Evolutionary conservation across 2,329 filamentous ascomycete genomes (phyloP).

Genomic region (Talaromyces piceae): DNA sequence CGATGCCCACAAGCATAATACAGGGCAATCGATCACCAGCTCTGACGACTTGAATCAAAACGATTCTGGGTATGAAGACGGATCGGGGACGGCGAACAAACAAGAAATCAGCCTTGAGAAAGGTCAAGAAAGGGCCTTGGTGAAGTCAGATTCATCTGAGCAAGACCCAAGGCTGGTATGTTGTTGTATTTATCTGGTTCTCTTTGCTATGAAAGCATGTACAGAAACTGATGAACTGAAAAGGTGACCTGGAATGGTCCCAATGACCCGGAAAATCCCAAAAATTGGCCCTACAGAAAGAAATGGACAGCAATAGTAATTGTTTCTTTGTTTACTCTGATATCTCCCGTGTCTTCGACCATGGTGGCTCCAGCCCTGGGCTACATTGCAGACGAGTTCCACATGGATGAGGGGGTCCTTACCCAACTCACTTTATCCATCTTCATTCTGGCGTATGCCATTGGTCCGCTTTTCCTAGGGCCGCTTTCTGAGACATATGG

Average conservation of each 20-base stretch:
- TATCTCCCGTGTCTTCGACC: constrained; percentile 33
- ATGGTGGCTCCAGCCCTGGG: constrained; percentile 44
- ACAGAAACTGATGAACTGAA: neutral
- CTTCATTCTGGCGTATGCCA: neutral
- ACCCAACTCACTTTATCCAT: neutral
- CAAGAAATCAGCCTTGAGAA: neutral
- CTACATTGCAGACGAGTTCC: neutral
- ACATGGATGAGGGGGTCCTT: neutral
- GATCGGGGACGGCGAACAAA: neutral
- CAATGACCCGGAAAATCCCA: constrained; percentile 2
- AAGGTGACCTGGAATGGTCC: constrained; percentile 4
- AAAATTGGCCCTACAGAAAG: neutral
- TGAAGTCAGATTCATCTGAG: neutral
- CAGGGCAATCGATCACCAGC: neutral
- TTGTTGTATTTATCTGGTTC: neutral
- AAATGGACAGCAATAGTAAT: neutral
- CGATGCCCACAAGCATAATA: neutral
- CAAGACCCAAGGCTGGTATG: constrained; percentile 2
- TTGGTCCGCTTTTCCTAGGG: constrained; percentile 1
- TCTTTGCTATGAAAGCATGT: neutral
- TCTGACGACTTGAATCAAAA: neutral
- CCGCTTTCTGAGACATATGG: constrained; percentile 1
- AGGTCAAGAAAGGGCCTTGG: neutral
- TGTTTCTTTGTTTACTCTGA: neutral
- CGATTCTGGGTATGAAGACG: neutral